These are phyloP conservation scores for Scenedesmus sp. DNA, from an alignment of 163 green algal genomes.

Conservation along the genomic window DNA sequence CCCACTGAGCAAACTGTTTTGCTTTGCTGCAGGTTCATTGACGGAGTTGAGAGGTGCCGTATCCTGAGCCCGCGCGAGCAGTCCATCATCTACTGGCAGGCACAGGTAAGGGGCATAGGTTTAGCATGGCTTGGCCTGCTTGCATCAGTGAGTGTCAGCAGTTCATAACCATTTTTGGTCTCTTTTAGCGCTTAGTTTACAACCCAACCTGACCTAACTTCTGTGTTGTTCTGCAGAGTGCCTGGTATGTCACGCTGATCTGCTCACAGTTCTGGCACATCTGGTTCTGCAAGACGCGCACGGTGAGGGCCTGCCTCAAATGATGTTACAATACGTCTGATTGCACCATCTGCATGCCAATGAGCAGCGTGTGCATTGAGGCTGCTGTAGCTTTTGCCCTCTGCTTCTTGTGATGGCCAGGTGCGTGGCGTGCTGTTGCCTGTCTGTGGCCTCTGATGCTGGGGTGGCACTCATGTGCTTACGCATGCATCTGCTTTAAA, in stretches of 20 bases:
- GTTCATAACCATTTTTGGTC: neutral
- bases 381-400: no score
- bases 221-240: neutral
- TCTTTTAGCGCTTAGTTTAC: neutral
- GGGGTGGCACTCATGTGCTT: neutral
- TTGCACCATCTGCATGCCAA: neutral
- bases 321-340: neutral
- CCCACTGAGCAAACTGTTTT: no score
- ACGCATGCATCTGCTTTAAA: no score
- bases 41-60: constrained; percentile 5
- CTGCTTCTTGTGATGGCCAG: no score
- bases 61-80: constrained; percentile 19
- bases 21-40: neutral
- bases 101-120: neutral
- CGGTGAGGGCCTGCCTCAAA: neutral
- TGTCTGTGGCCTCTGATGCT: neutral
- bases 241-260: constrained; percentile 63
- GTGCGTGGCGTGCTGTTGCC: neutral
- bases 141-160: neutral
- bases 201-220: neutral
- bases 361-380: no score
- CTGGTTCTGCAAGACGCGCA: constrained; percentile 60
- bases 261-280: constrained; percentile 65
- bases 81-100: constrained; percentile 52
- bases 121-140: neutral